Percentiles rank a stretch among this genome's conserved stretches.
Evolutionary conservation across 176 grass and related monocot genomes (phyloP).

Genomic region (Cenchrus fungigraminus): DNA sequence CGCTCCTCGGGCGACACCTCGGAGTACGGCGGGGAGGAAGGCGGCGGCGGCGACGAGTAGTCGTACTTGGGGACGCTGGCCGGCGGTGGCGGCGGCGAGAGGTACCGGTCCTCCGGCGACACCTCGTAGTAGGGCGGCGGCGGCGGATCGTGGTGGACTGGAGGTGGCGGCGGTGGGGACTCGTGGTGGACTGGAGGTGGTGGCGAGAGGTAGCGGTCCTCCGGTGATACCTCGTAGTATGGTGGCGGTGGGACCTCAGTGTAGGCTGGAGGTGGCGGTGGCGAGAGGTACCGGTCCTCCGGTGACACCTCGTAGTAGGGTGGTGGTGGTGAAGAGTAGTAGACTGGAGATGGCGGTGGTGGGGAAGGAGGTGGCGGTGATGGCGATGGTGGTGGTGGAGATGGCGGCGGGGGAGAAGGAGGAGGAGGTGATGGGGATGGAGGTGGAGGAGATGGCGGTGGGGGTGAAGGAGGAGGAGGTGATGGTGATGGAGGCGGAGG

Average conservation of each 20-base stretch:
- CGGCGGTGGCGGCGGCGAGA: slow-evolving; percentile 47
- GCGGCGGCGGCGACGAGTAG: slow-evolving; percentile 60
- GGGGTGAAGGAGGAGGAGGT: background rate
- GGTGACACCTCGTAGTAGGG: slow-evolving; percentile 53
- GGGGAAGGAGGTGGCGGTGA: slow-evolving; percentile 31
- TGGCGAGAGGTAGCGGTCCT: slow-evolving; percentile 33
- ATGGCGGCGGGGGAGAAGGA: slow-evolving; percentile 29
- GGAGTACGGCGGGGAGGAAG: slow-evolving; percentile 11
- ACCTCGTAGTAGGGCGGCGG: slow-evolving; percentile 42
- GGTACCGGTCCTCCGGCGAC: slow-evolving; percentile 48
- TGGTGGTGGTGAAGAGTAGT: slow-evolving; percentile 29
- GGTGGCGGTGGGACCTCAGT: slow-evolving; percentile 23
- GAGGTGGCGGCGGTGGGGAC: slow-evolving; percentile 24
- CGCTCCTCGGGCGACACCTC: background rate
- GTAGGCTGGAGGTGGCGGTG: slow-evolving; percentile 31
- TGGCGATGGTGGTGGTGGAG: slow-evolving; percentile 24
- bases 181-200: slow-evolving; percentile 32
- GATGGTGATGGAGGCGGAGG: background rate
- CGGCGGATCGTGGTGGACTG: background rate
- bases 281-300: slow-evolving; percentile 23
- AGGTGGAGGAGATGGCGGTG: slow-evolving; percentile 32
- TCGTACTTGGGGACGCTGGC: slow-evolving; percentile 38
- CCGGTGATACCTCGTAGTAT: slow-evolving; percentile 47
- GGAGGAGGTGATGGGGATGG: slow-evolving; percentile 23
- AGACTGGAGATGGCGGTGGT: slow-evolving; percentile 23